These are phyloP conservation scores for Amphichorda felina DNA, from an alignment of 2,329 filamentous ascomycete genomes.

Conservation along the genomic window DNA sequence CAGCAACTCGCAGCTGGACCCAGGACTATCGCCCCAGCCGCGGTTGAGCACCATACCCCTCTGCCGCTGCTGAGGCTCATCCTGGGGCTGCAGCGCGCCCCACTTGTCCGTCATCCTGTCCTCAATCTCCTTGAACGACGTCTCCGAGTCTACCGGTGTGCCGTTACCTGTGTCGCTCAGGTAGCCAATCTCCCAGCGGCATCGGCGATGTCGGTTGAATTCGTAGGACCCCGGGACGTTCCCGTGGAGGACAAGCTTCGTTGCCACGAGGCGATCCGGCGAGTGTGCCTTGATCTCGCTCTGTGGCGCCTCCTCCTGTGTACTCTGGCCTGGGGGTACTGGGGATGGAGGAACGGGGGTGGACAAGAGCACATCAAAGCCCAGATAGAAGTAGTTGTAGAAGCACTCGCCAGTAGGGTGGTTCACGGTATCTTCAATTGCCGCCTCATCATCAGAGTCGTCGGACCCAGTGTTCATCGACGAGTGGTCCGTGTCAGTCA, in stretches of 20 bases:
- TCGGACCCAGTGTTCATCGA: conserved; percentile 47
- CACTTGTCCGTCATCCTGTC: conserved; percentile 55
- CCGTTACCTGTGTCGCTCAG: conserved; percentile 31
- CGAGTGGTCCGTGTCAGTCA: conserved; percentile 64
- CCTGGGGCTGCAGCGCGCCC: conserved; percentile 13
- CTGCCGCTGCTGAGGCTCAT: conserved; percentile 30
- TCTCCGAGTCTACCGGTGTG: conserved; percentile 57
- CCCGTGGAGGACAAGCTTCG: conserved; percentile 85
- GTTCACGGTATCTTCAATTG: conserved; percentile 42
- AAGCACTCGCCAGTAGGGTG: conserved; percentile 65
- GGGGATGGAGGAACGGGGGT: conserved; percentile 55
- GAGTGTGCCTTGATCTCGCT: conserved; percentile 24
- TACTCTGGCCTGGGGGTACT: conserved; percentile 31
- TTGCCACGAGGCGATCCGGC: conserved; percentile 64
- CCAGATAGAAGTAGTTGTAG: conserved; percentile 95
- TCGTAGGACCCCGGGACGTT: conserved; percentile 94
- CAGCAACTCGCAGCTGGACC: conserved; percentile 76
- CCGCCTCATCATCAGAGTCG: conserved; percentile 45
- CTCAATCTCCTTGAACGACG: conserved; percentile 63
- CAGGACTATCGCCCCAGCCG: conserved; percentile 84
- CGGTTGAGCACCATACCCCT: conserved; percentile 82
- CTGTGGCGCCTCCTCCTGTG: conserved; percentile 8
- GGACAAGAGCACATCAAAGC: conserved; percentile 89
- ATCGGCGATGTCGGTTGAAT: conserved; percentile 87
- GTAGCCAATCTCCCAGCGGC: conserved; percentile 70